Evolutionary conservation across 805 yeast species (phyloP), one percentile per base, ranked within the genome.

Genomic region (Kluyveromyces aestuarii): DNA sequence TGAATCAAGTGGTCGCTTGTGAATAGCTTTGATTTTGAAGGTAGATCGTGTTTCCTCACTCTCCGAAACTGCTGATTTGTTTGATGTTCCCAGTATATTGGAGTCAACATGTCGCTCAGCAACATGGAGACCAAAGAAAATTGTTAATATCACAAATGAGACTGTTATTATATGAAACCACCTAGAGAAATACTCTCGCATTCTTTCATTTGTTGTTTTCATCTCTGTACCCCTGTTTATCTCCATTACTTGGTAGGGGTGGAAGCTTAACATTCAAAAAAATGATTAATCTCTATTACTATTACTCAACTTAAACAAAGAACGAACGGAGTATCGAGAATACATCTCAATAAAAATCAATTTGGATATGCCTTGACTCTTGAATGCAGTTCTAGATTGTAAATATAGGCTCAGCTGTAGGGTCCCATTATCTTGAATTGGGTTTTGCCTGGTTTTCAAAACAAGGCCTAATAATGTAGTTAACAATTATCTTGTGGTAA

Each of bases 21-120:
- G 57, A 6, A 60, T 50, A 9, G 55, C 57, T 42, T 50, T 50
- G 35, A 63, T 41, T 39, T 48, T 52, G 36, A 62, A 61, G 14
- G 48, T 48, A 8, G 44, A 10, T 18, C 19, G 17, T 9, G 27
- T 21, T 27, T 16, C 27, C 19, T 25, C 35, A 30, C 14, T 30
- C 4, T 30, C 35, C 7, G 35, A 10, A 13, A 30, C 35, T 30
- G 7, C 35, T 30, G 35, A 30, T 13, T 30, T 30, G 14, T 30
- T 11, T 11, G 11, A 30, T 30, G 35, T 30, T 30, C 35, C 35
- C 35, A 11, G 35, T 5, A 30, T 30, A 30, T 30, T 30, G 35
- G 35, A 30, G 11, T 13, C 35, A 30, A 30, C 14, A 13, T 30
- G 35, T 11, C 11, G 11, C 35, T 11, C 35, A 30, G 11, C 14